Conservation (phyloP, 257 asterid species). For the Agastache rugosa region DNA sequence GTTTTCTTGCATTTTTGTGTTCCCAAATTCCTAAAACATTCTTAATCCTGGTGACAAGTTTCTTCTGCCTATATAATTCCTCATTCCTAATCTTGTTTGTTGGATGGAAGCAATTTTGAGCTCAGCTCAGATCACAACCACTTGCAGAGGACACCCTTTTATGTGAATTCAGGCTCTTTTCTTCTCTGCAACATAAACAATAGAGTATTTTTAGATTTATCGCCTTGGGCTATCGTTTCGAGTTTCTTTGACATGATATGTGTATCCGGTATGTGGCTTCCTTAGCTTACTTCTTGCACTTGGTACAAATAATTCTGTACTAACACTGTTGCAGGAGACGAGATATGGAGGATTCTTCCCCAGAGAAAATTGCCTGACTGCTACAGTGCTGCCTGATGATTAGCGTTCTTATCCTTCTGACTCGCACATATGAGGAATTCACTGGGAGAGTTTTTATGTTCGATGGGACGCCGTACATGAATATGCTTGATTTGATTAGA, state of each 20-base stretch:
- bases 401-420: slow-evolving; percentile 20
- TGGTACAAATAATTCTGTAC: background rate
- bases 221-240: background rate
- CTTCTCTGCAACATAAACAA: background rate
- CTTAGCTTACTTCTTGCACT: background rate
- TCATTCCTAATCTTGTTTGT: background rate
- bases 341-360: slow-evolving; percentile 22
- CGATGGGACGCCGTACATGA: slow-evolving; percentile 10
- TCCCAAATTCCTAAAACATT: background rate
- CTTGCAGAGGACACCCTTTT: background rate
- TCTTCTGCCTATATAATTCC: background rate
- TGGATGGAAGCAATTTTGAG: background rate
- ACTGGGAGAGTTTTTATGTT: background rate
- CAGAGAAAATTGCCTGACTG: slow-evolving; percentile 2
- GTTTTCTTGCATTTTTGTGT: background rate
- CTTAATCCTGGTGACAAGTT: background rate
- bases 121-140: background rate
- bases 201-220: background rate
- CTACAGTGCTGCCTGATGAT: slow-evolving; percentile 15
- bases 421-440: slow-evolving; percentile 22
- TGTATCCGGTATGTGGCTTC: background rate
- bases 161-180: background rate
- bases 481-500: slow-evolving; percentile 28
- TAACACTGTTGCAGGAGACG: slow-evolving; percentile 36
- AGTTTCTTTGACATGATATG: slow-evolving; percentile 1